phyloP scores from a whole-genome alignment of 305 asterid species.

The Rubia balearica region DNA sequence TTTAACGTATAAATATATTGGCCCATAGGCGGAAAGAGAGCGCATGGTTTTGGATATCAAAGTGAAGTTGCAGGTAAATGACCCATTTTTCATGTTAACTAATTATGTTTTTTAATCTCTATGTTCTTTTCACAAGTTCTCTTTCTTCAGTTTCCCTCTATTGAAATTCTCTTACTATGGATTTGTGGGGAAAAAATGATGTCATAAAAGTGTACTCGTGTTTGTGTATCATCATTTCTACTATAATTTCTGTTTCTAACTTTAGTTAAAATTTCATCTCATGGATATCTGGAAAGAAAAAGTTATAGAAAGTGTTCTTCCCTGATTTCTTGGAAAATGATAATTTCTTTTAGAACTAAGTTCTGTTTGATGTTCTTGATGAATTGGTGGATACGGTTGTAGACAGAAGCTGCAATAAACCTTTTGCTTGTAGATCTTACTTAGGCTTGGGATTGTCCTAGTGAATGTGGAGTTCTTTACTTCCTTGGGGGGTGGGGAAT shows the following conservation, averaged over 20 bases:
- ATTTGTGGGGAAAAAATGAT: not conserved
- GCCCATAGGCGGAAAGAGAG: constrained; percentile 82
- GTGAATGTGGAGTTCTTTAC: too few relatives aligned
- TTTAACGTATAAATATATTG: constrained; percentile 15
- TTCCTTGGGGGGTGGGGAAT: too few relatives aligned
- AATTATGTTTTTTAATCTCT: constrained; percentile 14
- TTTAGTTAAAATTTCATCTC: not conserved
- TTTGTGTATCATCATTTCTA: not conserved
- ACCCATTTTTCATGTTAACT: constrained; percentile 16
- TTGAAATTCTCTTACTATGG: not conserved
- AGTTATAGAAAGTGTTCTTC: not conserved
- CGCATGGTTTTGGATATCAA: constrained; percentile 93
- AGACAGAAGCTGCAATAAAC: not conserved
- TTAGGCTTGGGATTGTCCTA: too few relatives aligned
- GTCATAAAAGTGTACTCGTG: not conserved
- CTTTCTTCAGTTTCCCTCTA: constrained; percentile 5
- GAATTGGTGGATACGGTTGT: not conserved
- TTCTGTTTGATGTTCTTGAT: not conserved
- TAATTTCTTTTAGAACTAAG: constrained; percentile 4
- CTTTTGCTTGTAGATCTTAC: not conserved
- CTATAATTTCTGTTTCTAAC: not conserved
- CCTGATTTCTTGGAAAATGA: not conserved
- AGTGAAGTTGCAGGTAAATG: constrained; percentile 88
- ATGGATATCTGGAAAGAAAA: not conserved
- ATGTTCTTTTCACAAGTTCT: not conserved